Conservation (phyloP, 192 early-diverging fungal genomes). For the Coemansia sp. region DNA sequence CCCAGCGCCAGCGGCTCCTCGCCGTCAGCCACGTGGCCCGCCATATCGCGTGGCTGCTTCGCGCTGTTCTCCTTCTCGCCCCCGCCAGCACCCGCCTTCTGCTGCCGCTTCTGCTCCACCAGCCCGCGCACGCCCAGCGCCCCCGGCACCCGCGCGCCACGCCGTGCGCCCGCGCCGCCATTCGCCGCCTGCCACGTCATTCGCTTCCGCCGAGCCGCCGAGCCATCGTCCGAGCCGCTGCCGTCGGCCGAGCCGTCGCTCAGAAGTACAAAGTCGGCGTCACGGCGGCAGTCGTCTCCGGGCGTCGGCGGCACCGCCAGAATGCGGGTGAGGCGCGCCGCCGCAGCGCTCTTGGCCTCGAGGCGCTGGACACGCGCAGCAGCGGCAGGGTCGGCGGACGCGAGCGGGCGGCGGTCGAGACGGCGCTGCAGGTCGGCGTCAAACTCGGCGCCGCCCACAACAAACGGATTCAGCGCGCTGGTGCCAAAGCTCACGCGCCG, state of each 20-base stretch:
- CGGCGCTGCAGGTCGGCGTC: constrained; percentile 28
- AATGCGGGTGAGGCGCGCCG: constrained; percentile 22
- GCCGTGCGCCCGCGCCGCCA: background rate
- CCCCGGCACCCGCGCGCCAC: constrained; percentile 20
- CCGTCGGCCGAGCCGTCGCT: constrained; percentile 6
- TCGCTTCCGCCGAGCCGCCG: background rate
- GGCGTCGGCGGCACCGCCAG: constrained; percentile 30
- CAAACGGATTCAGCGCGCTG: constrained; percentile 32
- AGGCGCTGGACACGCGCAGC: constrained; percentile 10
- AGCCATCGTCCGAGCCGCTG: constrained; percentile 3
- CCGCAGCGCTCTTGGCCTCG: constrained; percentile 29
- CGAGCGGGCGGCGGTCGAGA: constrained; percentile 9
- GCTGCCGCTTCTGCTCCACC: constrained; percentile 23
- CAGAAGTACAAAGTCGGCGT: constrained; percentile 30
- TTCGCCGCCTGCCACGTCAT: background rate
- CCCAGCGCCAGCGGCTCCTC: constrained; percentile 20
- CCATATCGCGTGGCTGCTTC: background rate
- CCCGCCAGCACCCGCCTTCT: background rate
- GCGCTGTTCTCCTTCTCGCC: background rate
- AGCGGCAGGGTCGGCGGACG: background rate
- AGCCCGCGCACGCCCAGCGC: constrained; percentile 35
- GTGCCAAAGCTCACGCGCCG: constrained; percentile 45
- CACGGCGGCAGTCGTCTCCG: constrained; percentile 25
- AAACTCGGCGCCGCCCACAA: constrained; percentile 37
- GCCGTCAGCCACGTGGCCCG: background rate